Evolutionary conservation across 768 basidiomycete genomes (phyloP).

Genomic region (Boletus reticulatus): DNA sequence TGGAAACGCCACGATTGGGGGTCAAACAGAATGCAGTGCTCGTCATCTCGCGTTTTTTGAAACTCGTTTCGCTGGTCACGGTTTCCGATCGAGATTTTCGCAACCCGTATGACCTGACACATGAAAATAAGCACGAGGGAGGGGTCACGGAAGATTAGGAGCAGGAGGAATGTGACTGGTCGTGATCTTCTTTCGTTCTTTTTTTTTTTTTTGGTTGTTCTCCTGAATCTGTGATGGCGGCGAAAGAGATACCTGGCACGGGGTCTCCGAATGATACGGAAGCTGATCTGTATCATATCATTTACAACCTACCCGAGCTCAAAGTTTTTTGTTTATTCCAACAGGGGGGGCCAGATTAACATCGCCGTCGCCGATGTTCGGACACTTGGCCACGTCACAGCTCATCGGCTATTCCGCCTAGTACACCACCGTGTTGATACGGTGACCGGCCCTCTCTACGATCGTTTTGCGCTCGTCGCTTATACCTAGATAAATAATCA

Average conservation of each 20-base stretch:
- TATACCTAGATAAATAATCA: too few species aligned
- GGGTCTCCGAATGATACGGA: too few species aligned
- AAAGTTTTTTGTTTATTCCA: background rate
- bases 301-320: slow-evolving; percentile 10
- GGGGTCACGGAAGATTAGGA: too few species aligned
- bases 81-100: background rate
- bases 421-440: slow-evolving; percentile 18
- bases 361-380: slow-evolving; percentile 10
- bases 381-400: slow-evolving; percentile 18
- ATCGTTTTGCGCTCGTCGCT: too few species aligned
- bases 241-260: too few species aligned
- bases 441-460: background rate
- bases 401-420: background rate
- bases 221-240: too few species aligned
- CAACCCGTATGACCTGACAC: background rate
- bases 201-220: too few species aligned
- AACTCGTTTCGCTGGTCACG: background rate
- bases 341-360: background rate
- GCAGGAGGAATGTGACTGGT: too few species aligned
- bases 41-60: background rate
- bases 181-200: too few species aligned
- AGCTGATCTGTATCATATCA: background rate
- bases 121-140: background rate
- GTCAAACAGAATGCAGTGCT: background rate
- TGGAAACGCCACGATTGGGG: background rate